Percentiles rank a stretch among this genome's conserved stretches.
Evolutionary conservation across 192 early-diverging fungal genomes (phyloP).

Genomic region (Coemansia sp.): DNA sequence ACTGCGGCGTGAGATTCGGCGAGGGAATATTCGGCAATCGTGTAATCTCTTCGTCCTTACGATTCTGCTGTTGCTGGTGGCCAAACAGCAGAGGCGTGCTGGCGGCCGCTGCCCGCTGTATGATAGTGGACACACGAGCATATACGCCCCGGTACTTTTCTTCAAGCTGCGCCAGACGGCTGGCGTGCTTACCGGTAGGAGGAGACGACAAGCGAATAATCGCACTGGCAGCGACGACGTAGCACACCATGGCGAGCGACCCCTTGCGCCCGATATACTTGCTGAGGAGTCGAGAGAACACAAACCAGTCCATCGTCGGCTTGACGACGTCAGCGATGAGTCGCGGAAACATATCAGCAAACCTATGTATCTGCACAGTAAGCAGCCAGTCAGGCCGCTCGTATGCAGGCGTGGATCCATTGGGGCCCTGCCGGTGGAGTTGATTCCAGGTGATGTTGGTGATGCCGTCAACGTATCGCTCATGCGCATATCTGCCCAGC

Average conservation of each 20-base stretch:
- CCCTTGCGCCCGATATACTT: slow-evolving; percentile 42
- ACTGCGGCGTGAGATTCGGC: background rate
- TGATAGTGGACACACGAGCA: slow-evolving; percentile 39
- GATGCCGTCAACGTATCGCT: slow-evolving; percentile 52
- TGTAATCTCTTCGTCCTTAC: background rate
- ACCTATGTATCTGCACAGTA: slow-evolving; percentile 53
- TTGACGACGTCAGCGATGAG: slow-evolving; percentile 51
- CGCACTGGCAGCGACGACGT: slow-evolving; percentile 42
- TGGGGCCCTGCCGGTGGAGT: slow-evolving; percentile 30
- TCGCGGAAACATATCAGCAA: slow-evolving; percentile 53
- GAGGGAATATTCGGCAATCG: background rate
- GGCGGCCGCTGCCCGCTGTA: slow-evolving; percentile 36
- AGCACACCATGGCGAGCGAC: slow-evolving; percentile 49
- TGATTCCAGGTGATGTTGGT: slow-evolving; percentile 55
- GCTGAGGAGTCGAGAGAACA: slow-evolving; percentile 52
- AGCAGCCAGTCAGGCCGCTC: slow-evolving; percentile 55
- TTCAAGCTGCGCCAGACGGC: slow-evolving; percentile 34
- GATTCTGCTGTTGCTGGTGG: slow-evolving; percentile 19
- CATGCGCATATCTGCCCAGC: slow-evolving; percentile 42
- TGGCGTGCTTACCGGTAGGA: slow-evolving; percentile 39
- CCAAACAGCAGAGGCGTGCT: slow-evolving; percentile 37
- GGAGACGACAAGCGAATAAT: slow-evolving; percentile 47
- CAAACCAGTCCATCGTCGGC: slow-evolving; percentile 51
- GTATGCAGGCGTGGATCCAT: slow-evolving; percentile 24
- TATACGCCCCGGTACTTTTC: slow-evolving; percentile 47